These are phyloP conservation scores for Saussurea involucrata DNA, from an alignment of 129 eudicot genomes.

Conservation along the genomic window DNA sequence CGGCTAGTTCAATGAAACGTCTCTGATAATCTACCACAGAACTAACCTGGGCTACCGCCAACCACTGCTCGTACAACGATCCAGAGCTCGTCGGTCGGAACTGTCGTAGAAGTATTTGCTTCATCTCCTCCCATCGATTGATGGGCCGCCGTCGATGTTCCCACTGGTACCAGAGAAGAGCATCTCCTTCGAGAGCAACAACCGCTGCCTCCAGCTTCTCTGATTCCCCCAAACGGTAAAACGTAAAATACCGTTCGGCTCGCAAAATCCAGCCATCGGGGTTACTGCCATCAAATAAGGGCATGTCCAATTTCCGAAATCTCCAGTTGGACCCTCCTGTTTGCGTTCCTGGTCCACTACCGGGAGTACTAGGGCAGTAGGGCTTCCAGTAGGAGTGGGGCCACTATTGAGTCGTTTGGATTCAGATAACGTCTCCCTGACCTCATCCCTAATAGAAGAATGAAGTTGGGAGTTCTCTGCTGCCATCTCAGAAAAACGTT, in stretches of 20 bases:
- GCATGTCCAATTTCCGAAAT: background rate
- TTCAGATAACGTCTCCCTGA: no score
- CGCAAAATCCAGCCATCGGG: conserved; percentile 7
- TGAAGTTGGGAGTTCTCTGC: no score
- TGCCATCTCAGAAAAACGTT: no score
- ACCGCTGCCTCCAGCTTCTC: conserved; percentile 7
- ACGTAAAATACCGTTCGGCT: background rate
- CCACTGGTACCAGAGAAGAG: background rate
- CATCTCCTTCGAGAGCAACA: conserved; percentile 1
- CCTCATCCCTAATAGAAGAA: no score
- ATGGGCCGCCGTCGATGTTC: background rate
- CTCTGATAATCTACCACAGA: no score
- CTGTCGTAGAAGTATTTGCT: background rate
- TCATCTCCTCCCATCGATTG: background rate
- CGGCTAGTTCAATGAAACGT: background rate
- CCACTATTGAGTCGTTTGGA: no score
- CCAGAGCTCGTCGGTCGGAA: background rate
- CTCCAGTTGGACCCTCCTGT: background rate
- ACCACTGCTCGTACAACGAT: no score
- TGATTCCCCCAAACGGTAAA: background rate
- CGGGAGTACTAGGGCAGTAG: no score
- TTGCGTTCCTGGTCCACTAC: no score
- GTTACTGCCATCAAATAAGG: background rate
- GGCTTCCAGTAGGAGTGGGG: no score
- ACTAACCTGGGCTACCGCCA: no score